These are phyloP conservation scores for Sclerotinia minor DNA, from an alignment of 2,329 filamentous ascomycete genomes.

Conservation along the genomic window DNA sequence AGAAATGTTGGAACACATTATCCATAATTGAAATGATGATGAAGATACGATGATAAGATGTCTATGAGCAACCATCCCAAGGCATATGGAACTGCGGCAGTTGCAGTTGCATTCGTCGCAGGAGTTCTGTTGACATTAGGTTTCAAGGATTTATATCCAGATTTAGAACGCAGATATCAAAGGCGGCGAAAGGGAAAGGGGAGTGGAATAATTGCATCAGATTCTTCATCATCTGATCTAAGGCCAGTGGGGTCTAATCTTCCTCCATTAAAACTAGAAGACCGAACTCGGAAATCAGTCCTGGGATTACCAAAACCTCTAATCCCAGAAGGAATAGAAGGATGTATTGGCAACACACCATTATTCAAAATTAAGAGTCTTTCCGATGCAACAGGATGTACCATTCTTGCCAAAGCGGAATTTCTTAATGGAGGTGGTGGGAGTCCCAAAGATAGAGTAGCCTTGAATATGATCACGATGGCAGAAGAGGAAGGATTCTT, in stretches of 20 bases:
- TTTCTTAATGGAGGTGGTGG: constrained; percentile 94
- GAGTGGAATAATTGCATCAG: constrained; percentile 24
- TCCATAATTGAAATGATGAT: constrained; percentile 23
- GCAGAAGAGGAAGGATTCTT: constrained; percentile 79
- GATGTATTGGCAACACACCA: constrained; percentile 90
- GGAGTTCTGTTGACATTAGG: constrained; percentile 74
- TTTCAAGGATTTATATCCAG: constrained; percentile 77
- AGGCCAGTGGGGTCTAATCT: constrained; percentile 38
- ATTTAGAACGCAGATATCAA: constrained; percentile 66
- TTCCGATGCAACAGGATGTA: constrained; percentile 81
- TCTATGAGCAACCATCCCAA: constrained; percentile 61
- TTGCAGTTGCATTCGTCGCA: constrained; percentile 72
- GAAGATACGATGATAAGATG: constrained; percentile 46
- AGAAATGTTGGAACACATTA: constrained; percentile 7
- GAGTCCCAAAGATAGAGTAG: constrained; percentile 93
- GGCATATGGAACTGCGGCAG: constrained; percentile 63
- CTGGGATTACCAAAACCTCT: constrained; percentile 30
- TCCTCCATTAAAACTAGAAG: constrained; percentile 55
- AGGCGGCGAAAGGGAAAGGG: constrained; percentile 42
- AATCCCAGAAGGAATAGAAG: constrained; percentile 80
- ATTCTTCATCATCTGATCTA: constrained; percentile 30
- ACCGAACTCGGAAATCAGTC: constrained; percentile 49
- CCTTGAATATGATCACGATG: constrained; percentile 80
- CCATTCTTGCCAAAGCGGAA: constrained; percentile 91
- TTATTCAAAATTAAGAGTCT: constrained; percentile 83